Conservation (phyloP, 768 basidiomycete species). For the Mycena polygramma region DNA sequence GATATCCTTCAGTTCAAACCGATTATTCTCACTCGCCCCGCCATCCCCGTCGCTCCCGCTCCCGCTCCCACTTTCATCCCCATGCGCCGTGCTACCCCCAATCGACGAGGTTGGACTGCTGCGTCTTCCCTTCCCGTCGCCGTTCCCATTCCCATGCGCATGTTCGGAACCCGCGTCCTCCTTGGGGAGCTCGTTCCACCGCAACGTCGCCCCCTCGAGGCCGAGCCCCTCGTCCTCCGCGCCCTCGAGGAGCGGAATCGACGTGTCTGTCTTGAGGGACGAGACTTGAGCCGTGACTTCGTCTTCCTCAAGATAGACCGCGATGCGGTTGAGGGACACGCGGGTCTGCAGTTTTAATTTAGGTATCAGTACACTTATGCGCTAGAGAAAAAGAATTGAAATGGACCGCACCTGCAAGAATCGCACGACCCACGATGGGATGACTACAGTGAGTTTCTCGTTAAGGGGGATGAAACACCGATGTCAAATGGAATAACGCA, state of each 20-base stretch:
- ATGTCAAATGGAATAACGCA: too few relatives aligned
- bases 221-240: slow-evolving; percentile 63
- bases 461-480: too few relatives aligned
- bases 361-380: too few relatives aligned
- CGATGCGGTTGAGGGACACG: slow-evolving; percentile 77
- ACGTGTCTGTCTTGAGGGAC: slow-evolving; percentile 62
- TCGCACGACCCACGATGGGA: slow-evolving; percentile 85
- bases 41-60: slow-evolving; percentile 53
- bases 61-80: slow-evolving; percentile 37
- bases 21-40: slow-evolving; percentile 30
- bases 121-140: slow-evolving; percentile 36
- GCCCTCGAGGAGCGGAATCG: slow-evolving; percentile 38
- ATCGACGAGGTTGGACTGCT: slow-evolving; percentile 22
- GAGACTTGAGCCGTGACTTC: slow-evolving; percentile 79
- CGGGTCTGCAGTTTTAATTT: slow-evolving; percentile 54
- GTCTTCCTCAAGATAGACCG: slow-evolving; percentile 76
- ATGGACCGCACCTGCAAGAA: slow-evolving; percentile 66
- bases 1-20: slow-evolving; percentile 78
- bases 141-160: neutral
- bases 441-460: slow-evolving; percentile 45
- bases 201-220: slow-evolving; percentile 69
- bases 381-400: neutral
- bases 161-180: neutral
- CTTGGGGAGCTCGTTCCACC: slow-evolving; percentile 65
- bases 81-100: slow-evolving; percentile 25